Conservation (phyloP, 75 land plant species). For the Picea glauca region DNA sequence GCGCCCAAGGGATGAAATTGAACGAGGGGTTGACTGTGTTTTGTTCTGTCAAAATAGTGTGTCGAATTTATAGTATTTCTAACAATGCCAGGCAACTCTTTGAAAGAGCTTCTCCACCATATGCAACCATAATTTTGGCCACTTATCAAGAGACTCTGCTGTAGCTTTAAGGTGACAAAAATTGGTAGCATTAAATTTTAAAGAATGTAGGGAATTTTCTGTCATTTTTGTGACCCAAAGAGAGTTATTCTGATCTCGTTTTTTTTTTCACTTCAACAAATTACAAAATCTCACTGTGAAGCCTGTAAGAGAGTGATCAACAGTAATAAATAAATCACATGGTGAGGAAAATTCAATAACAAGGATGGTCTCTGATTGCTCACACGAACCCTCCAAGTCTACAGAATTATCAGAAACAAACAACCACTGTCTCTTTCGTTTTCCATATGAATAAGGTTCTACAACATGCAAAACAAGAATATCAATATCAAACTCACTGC, state of each 20-base stretch:
- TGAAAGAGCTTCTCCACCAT: too few species aligned
- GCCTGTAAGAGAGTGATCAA: too few species aligned
- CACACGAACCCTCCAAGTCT: constrained; percentile 11
- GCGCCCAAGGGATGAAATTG: too few species aligned
- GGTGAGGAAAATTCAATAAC: constrained; percentile 55
- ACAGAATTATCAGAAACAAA: constrained; percentile 66
- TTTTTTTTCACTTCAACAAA: constrained; percentile 58
- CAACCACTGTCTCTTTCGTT: constrained; percentile 68
- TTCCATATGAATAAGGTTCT: constrained; percentile 39
- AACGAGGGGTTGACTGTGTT: too few species aligned
- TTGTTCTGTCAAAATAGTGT: too few species aligned
- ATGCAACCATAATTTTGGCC: constrained; percentile 42
- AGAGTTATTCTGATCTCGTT: constrained; percentile 51
- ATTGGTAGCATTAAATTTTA: constrained; percentile 20
- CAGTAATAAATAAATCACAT: constrained; percentile 17
- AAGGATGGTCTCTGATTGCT: constrained; percentile 31
- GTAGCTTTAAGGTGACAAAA: constrained; percentile 46
- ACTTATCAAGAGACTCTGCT: constrained; percentile 28
- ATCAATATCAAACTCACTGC: constrained; percentile 84
- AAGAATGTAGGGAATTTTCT: constrained; percentile 44
- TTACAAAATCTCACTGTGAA: constrained; percentile 51
- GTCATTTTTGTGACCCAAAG: constrained; percentile 79
- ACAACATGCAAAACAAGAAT: constrained; percentile 62
- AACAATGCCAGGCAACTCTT: too few species aligned
- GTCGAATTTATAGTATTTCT: too few species aligned